Evolutionary conservation across 352 stramenopile species (phyloP).

Genomic region (Phytophthora europaea): DNA sequence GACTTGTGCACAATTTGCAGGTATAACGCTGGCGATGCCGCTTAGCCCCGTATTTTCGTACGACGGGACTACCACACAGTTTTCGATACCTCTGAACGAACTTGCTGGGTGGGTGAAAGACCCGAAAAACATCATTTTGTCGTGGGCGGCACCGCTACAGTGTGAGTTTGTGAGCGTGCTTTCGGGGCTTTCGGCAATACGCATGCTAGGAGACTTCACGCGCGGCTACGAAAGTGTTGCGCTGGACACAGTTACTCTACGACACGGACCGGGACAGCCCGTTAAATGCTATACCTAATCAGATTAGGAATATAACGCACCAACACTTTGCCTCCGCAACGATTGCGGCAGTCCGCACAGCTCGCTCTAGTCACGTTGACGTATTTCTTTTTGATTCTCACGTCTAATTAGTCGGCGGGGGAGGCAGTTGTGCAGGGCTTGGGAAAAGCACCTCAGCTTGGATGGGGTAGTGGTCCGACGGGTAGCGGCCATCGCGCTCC

Average conservation of each 20-base stretch:
- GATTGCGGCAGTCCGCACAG: conserved; percentile 7
- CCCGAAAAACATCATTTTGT: conserved; percentile 89
- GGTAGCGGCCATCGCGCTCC: conserved; percentile 80
- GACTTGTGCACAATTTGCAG: conserved; percentile 83
- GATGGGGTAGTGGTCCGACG: conserved; percentile 91
- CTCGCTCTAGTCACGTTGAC: conserved; percentile 24
- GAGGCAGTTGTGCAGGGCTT: conserved; percentile 62
- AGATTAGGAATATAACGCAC: conserved; percentile 25
- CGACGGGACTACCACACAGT: conserved; percentile 84
- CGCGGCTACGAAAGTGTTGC: conserved; percentile 91
- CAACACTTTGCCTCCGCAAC: conserved; percentile 28
- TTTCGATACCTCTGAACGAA: conserved; percentile 84
- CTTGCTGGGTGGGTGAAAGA: conserved; percentile 91
- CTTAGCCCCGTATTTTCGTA: conserved; percentile 83
- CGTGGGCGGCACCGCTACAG: conserved; percentile 73
- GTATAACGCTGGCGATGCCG: conserved; percentile 89
- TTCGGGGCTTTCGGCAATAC: conserved; percentile 82
- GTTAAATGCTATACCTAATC: conserved; percentile 42
- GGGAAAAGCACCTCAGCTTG: conserved; percentile 85
- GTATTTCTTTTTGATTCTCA: conserved; percentile 31
- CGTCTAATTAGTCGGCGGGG: conserved; percentile 38
- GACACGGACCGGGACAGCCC: conserved; percentile 60
- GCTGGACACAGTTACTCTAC: conserved; percentile 85
- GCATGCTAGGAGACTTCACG: conserved; percentile 94
- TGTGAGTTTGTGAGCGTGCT: conserved; percentile 93